Conservation (phyloP, 2,329 filamentous ascomycete genomes). For the Coniosporium tulheliwenetii region DNA sequence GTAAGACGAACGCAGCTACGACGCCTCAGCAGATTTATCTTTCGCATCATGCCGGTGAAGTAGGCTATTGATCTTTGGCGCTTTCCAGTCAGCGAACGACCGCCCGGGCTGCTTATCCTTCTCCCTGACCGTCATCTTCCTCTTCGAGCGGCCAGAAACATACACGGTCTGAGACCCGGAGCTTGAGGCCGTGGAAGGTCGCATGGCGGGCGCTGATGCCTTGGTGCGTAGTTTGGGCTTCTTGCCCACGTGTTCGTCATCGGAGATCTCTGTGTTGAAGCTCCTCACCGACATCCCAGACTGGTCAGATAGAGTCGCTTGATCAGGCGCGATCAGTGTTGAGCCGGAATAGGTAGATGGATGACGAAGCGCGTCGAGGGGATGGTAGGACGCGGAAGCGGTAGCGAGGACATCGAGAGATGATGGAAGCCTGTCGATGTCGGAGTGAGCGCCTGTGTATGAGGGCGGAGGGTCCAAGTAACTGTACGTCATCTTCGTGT, state of each 20-base stretch:
- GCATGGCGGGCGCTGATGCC: slow-evolving; percentile 14
- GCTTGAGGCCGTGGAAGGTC: slow-evolving; percentile 5
- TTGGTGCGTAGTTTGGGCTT: slow-evolving; percentile 22
- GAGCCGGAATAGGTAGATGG: no score
- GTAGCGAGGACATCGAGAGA: slow-evolving; percentile 20
- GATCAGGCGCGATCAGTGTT: no score
- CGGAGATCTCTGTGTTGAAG: slow-evolving; percentile 17
- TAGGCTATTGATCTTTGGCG: not conserved
- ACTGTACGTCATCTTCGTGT: slow-evolving; percentile 25
- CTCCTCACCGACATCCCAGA: slow-evolving; percentile 11
- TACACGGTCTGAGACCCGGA: slow-evolving; percentile 15
- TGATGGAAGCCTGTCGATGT: slow-evolving; percentile 16
- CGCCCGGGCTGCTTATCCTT: slow-evolving; percentile 19
- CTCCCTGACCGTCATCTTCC: slow-evolving; percentile 22
- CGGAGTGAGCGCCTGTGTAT: slow-evolving; percentile 22
- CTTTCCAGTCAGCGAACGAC: slow-evolving; percentile 7
- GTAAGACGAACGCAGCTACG: not conserved
- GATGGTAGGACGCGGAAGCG: not conserved
- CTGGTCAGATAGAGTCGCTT: not conserved
- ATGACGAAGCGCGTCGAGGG: not conserved
- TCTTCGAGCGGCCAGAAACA: slow-evolving; percentile 23
- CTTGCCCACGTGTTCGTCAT: slow-evolving; percentile 24
- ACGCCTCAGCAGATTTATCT: not conserved
- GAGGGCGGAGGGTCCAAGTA: slow-evolving; percentile 23
- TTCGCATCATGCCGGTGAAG: not conserved